phyloP scores from a whole-genome alignment of 495 filamentous ascomycete species.

The Tuber calosporum region DNA sequence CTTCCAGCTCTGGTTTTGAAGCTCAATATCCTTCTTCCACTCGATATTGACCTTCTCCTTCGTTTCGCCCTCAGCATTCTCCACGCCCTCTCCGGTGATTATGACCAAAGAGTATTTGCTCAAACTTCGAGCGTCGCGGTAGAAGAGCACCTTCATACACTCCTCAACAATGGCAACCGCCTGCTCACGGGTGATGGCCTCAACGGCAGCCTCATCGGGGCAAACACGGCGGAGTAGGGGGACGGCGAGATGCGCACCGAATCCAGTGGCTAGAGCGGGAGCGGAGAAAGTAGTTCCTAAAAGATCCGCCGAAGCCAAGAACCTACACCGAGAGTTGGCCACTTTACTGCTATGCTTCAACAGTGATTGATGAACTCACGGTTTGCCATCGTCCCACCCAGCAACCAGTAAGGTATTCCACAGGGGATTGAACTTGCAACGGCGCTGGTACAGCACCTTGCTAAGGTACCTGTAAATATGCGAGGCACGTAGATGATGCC shows the following conservation, averaged over 20 bases:
- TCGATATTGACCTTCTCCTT: conserved; percentile 44
- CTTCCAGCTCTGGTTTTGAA: conserved; percentile 87
- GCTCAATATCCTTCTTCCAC: conserved; percentile 35
- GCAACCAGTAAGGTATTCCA: conserved; percentile 93
- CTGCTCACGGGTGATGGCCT: conserved; percentile 63
- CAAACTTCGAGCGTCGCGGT: conserved; percentile 86
- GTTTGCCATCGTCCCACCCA: conserved; percentile 71
- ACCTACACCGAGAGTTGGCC: conserved; percentile 42
- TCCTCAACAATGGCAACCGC: conserved; percentile 74
- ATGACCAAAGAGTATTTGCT: conserved; percentile 88
- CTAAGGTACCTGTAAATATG: conserved; percentile 88
- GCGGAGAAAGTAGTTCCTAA: conserved; percentile 83
- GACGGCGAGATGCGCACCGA: conserved; percentile 84
- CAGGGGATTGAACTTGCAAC: conserved; percentile 89
- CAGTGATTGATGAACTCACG: conserved; percentile 42
- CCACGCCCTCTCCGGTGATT: conserved; percentile 75
- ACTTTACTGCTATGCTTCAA: neutral
- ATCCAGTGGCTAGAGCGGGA: conserved; percentile 85
- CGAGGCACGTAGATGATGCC: conserved; percentile 42
- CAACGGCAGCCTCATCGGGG: conserved; percentile 69
- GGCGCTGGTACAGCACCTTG: conserved; percentile 90
- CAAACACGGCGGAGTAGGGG: conserved; percentile 77
- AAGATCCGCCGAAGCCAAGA: conserved; percentile 82
- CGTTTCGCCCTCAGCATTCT: conserved; percentile 63
- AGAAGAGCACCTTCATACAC: conserved; percentile 97